Evolutionary conservation across 106 monocot genomes (phyloP), one percentile per base, ranked within the genome.

Genomic region (Dendrobium nobile): DNA sequence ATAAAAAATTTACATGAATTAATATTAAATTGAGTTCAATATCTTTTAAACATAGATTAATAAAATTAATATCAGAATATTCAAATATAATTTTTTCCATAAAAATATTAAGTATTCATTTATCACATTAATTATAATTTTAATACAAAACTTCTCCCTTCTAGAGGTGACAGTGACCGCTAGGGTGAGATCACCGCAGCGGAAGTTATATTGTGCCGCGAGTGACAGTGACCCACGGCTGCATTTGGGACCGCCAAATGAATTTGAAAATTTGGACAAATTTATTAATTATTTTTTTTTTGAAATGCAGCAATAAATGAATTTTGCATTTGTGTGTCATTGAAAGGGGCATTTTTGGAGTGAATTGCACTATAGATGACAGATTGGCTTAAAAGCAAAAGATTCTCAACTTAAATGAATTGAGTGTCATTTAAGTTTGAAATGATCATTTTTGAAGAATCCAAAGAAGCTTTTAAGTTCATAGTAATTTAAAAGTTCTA

Each of bases 281-380:
- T 45, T 45, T 45, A 7, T 7, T 51, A 31, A 31, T 31, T n/a
- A n/a, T n/a, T n/a, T 51, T 2, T 51, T 64, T 65, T 22, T 61
- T 7, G 7, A 37, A 8, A 26, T 65, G 15, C 64, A 26, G 6
- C 26, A 65, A 65, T 65, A 22, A 65, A 65, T 65, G 64, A 65
- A 61, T 2, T 65, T 37, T 33, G 70, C 15, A 70, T 28, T 70
- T 70, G 37, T 65, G 22, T 51, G 64, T 64, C 1, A 16, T 15
- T 70, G 70, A 70, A 15, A 70, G 70, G 4, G 72, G 33, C 72
- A 72, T 72, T 72, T 72, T 72, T 72, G 72, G 72, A 72, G 72
- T 40, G 37, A 27, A 4, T 3, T 28, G 11, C 5, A 41, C 42
- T 4, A 2, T 74, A 3, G 42, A 20, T 0, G 74, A 74, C 7